These are phyloP conservation scores for Alectoria sarmentosa DNA, from an alignment of 495 filamentous ascomycete species.

Conservation along the genomic window DNA sequence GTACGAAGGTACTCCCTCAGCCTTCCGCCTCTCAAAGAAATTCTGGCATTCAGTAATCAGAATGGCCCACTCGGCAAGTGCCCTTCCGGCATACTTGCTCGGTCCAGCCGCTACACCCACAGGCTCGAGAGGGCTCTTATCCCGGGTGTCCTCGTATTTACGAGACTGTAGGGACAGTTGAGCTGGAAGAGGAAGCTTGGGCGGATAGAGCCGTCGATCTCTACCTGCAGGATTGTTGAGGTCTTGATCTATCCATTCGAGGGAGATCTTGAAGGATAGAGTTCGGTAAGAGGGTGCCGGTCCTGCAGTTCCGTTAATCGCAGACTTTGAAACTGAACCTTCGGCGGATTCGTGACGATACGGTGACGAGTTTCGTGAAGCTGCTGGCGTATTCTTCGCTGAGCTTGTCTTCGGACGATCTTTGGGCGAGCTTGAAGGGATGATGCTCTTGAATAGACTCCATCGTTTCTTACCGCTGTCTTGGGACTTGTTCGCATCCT, in stretches of 20 bases:
- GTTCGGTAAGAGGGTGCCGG: constrained; percentile 43
- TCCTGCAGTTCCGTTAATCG: constrained; percentile 6
- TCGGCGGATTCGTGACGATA: not conserved
- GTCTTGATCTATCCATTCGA: constrained; percentile 63
- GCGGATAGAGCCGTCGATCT: constrained; percentile 59
- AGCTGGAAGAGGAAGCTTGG: constrained; percentile 68
- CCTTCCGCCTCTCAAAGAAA: constrained; percentile 80
- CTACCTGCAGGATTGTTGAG: constrained; percentile 41
- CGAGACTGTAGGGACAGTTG: constrained; percentile 40
- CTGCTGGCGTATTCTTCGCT: not conserved
- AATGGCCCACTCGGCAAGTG: constrained; percentile 84
- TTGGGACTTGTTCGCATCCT: constrained; percentile 4
- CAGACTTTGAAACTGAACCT: not conserved
- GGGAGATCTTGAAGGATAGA: constrained; percentile 70
- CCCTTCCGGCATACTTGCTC: constrained; percentile 75
- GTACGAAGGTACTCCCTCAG: constrained; percentile 74
- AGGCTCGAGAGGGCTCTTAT: constrained; percentile 26
- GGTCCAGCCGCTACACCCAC: constrained; percentile 29
- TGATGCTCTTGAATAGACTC: constrained; percentile 62
- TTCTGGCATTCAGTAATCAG: constrained; percentile 84
- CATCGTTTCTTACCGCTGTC: constrained; percentile 53
- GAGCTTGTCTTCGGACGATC: constrained; percentile 21
- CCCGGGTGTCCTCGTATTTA: not conserved
- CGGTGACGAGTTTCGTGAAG: not conserved
- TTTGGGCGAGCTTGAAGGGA: constrained; percentile 32